These are phyloP conservation scores for Kalanchoe fedtschenkoi DNA, from an alignment of 164 flowering plant genomes.

Conservation along the genomic window DNA sequence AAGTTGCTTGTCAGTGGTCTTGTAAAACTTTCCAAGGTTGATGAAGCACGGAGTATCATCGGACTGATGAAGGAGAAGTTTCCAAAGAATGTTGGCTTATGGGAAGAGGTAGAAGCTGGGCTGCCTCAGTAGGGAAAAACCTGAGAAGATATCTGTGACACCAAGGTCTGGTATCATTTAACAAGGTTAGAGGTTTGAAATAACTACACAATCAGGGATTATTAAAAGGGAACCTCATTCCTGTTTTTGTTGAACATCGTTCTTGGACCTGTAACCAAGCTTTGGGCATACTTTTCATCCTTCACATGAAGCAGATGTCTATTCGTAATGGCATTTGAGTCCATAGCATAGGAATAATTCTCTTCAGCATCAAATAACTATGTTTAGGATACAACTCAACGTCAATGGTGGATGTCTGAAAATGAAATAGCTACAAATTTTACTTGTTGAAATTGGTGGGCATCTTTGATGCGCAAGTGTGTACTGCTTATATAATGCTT, in stretches of 20 bases:
- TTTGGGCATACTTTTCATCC: no score
- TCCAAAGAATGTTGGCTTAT: conserved; percentile 30
- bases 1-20: conserved; percentile 66
- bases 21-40: conserved; percentile 39
- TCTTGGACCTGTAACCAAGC: no score
- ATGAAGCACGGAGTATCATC: conserved; percentile 50
- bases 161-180: neutral
- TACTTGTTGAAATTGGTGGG: neutral
- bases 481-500: neutral
- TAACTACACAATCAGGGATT: neutral
- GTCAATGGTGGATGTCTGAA: neutral
- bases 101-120: conserved; percentile 60
- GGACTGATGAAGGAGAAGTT: conserved; percentile 49
- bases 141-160: neutral
- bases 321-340: neutral
- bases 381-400: neutral
- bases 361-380: neutral
- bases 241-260: no score
- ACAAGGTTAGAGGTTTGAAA: neutral
- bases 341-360: neutral
- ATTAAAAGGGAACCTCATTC: neutral
- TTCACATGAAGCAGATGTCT: no score
- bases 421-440: neutral
- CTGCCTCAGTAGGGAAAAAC: conserved; percentile 26
- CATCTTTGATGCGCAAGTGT: neutral